phyloP scores from a whole-genome alignment of 345 rosid species.

The Euphorbia peplus region DNA sequence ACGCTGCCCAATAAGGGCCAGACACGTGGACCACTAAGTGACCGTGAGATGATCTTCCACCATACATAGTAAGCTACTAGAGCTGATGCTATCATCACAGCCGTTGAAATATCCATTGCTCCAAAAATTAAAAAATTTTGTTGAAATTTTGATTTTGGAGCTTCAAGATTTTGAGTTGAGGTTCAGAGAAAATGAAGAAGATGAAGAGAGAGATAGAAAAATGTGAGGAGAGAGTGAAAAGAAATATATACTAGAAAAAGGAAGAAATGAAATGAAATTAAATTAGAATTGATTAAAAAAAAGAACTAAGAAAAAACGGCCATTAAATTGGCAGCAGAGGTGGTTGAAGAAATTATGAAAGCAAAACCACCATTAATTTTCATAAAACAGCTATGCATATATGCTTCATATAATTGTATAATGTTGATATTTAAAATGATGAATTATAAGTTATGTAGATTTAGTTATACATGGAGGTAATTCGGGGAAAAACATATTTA shows the following conservation, averaged over 20 bases:
- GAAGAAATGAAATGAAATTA: not conserved
- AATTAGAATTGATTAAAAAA: not conserved
- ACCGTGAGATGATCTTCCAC: constrained; percentile 32
- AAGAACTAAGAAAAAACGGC: constrained; percentile 7
- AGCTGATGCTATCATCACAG: constrained; percentile 26
- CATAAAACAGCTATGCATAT: not conserved
- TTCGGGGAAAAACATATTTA: too few species aligned
- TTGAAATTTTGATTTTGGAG: not conserved
- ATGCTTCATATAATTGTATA: not conserved
- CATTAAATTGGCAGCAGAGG: constrained; percentile 11
- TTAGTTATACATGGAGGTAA: too few species aligned
- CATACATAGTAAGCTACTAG: constrained; percentile 32
- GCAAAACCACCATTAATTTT: not conserved
- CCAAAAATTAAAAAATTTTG: not conserved
- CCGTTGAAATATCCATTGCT: constrained; percentile 32
- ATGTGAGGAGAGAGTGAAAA: not conserved
- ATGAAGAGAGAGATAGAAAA: not conserved
- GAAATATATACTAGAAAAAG: not conserved
- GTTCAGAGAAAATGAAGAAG: not conserved
- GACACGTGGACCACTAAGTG: constrained; percentile 40
- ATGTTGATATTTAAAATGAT: not conserved
- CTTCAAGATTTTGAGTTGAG: not conserved
- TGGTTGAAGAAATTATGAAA: constrained; percentile 6
- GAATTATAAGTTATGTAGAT: too few species aligned
- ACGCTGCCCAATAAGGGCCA: constrained; percentile 51